A percentile compares a stretch with the other conserved stretches of the same genome.
These are phyloP conservation scores for Tulasnella calospora DNA, from an alignment of 768 basidiomycete genomes.

Conservation along the genomic window DNA sequence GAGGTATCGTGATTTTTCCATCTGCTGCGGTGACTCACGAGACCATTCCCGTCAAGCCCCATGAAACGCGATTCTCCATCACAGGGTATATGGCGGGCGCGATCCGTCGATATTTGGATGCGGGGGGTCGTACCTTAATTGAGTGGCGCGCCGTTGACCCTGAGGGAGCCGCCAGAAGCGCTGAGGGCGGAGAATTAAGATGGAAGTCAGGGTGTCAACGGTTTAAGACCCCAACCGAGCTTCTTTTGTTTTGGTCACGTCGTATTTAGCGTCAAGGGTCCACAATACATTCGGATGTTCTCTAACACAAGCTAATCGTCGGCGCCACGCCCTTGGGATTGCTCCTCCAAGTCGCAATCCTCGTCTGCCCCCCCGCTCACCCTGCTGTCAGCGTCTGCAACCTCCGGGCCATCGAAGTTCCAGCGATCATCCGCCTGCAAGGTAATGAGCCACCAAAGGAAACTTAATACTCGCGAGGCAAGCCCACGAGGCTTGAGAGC, in stretches of 20 bases:
- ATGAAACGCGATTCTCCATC: neutral
- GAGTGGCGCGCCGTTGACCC: neutral
- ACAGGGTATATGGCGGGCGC: neutral
- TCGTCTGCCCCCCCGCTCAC: too few species aligned
- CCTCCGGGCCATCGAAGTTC: neutral
- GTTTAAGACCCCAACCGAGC: neutral
- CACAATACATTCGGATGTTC: too few species aligned
- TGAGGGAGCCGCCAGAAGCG: neutral
- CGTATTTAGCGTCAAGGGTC: neutral
- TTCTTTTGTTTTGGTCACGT: neutral
- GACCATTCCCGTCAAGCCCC: neutral
- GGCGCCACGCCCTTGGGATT: too few species aligned
- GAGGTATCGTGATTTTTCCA: neutral
- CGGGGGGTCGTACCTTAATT: neutral
- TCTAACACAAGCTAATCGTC: too few species aligned
- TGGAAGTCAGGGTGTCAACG: neutral
- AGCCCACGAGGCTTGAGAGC: neutral
- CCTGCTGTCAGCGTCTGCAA: neutral
- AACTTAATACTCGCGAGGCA: neutral
- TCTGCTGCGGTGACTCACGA: neutral
- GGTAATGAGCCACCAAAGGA: neutral
- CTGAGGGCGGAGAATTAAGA: neutral
- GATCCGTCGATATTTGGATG: neutral
- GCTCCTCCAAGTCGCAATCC: too few species aligned
- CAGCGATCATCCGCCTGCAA: too few species aligned